A percentile compares a stretch with the other conserved stretches of the same genome.
Evolutionary conservation across 164 flowering plant species (phyloP).

Genomic region (Liriodendron chinense): DNA sequence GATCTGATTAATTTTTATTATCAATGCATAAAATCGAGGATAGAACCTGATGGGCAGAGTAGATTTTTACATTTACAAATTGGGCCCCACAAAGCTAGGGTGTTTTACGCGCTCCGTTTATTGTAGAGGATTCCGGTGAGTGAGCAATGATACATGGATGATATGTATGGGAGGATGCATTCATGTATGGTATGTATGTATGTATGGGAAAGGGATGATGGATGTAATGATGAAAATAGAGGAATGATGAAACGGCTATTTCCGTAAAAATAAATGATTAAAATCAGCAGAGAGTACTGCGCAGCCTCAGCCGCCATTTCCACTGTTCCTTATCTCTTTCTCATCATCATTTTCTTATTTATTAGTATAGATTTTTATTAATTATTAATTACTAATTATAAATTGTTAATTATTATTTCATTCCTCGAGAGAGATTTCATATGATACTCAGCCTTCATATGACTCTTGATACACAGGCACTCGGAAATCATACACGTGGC

Average conservation of each 20-base stretch:
- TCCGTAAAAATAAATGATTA: constrained; percentile 24
- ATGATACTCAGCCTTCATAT: background rate
- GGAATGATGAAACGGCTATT: constrained; percentile 26
- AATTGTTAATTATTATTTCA: background rate
- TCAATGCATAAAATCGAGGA: too few species aligned
- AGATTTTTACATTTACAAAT: too few species aligned
- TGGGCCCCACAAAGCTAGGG: too few species aligned
- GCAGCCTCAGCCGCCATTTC: constrained; percentile 71
- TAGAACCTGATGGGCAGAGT: too few species aligned
- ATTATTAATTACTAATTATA: background rate
- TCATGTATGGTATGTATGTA: too few species aligned
- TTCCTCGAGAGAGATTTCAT: background rate
- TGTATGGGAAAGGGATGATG: background rate
- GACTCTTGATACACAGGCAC: too few species aligned
- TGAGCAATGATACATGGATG: too few species aligned
- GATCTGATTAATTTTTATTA: too few species aligned
- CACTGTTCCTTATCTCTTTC: constrained; percentile 10
- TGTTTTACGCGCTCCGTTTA: too few species aligned
- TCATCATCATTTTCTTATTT: background rate
- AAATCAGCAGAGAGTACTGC: constrained; percentile 29
- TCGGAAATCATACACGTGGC: too few species aligned
- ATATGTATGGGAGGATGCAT: too few species aligned
- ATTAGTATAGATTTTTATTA: background rate
- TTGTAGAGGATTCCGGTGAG: too few species aligned
- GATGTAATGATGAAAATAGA: constrained; percentile 26